phyloP scores from a whole-genome alignment of 2,329 filamentous ascomycete species.

The Neonectria coccinea region DNA sequence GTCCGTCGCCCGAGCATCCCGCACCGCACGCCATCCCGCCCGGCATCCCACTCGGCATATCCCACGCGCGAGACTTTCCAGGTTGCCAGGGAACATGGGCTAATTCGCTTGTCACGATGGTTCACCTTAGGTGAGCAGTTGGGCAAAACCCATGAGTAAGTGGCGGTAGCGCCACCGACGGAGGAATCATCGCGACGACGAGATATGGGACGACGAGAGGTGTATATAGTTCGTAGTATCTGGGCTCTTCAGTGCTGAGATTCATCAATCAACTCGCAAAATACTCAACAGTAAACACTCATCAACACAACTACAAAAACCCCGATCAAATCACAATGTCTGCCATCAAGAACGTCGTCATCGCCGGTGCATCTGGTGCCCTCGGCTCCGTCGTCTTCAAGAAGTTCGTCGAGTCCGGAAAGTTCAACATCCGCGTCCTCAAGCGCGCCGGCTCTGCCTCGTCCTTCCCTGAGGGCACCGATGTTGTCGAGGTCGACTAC shows the following conservation, averaged over 20 bases:
- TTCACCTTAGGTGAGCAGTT: conserved; percentile 2
- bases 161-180: background rate
- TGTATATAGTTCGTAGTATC: conserved; percentile 12
- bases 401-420: conserved; percentile 45
- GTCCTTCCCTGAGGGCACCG: conserved; percentile 45
- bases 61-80: background rate
- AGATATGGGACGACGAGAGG: background rate
- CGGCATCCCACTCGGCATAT: conserved; percentile 28
- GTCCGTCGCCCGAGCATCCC: background rate
- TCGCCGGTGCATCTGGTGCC: conserved; percentile 53
- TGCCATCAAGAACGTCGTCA: conserved; percentile 52
- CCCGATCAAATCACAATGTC: conserved; percentile 41
- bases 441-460: conserved; percentile 56
- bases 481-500: conserved; percentile 53
- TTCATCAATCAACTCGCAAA: conserved; percentile 1
- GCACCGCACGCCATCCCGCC: conserved; percentile 4
- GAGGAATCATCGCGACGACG: background rate
- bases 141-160: too few species aligned
- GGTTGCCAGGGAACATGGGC: background rate
- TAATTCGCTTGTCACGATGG: conserved; percentile 19
- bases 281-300: background rate
- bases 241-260: background rate
- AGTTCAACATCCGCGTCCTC: conserved; percentile 53
- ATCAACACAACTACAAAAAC: conserved; percentile 1
- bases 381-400: conserved; percentile 50